Evolutionary conservation across 2,329 filamentous ascomycete species (phyloP).

Genomic region (Emmonsia crescens): DNA sequence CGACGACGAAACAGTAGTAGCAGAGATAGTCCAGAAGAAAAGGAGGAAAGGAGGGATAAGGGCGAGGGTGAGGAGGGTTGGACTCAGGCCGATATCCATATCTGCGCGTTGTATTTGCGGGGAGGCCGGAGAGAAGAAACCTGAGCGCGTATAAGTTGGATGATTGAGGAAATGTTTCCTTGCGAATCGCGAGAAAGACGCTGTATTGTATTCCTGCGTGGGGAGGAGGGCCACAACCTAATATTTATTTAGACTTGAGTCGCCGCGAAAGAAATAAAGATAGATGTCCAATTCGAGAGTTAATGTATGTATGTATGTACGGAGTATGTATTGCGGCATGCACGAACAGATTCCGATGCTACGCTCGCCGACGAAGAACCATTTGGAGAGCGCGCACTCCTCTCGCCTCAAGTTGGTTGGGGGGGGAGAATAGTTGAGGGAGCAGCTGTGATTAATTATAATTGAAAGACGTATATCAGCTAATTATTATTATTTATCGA

Average conservation of each 20-base stretch:
- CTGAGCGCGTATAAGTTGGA: neutral
- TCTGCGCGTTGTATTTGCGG: neutral
- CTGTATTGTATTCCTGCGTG: neutral
- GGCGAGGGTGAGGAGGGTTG: slow-evolving; percentile 18
- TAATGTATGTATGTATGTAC: too few species aligned
- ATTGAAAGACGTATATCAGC: neutral
- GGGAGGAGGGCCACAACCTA: neutral
- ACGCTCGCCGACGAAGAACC: neutral
- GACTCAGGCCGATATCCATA: neutral
- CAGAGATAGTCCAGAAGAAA: slow-evolving; percentile 33
- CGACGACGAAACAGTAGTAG: slow-evolving; percentile 27
- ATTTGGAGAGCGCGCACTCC: neutral
- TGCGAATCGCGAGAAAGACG: neutral
- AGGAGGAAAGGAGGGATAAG: slow-evolving; percentile 32
- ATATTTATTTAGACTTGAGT: neutral
- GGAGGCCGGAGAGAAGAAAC: neutral
- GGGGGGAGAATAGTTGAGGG: neutral
- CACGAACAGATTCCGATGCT: neutral
- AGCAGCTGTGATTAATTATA: neutral
- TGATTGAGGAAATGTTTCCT: neutral
- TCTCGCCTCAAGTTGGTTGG: neutral
- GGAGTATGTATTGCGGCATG: neutral
- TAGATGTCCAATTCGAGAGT: neutral
- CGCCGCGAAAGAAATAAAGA: neutral
- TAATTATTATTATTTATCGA: too few species aligned